Evolutionary conservation across 768 basidiomycete genomes (phyloP).

Genomic region (Auricularia sp.): DNA sequence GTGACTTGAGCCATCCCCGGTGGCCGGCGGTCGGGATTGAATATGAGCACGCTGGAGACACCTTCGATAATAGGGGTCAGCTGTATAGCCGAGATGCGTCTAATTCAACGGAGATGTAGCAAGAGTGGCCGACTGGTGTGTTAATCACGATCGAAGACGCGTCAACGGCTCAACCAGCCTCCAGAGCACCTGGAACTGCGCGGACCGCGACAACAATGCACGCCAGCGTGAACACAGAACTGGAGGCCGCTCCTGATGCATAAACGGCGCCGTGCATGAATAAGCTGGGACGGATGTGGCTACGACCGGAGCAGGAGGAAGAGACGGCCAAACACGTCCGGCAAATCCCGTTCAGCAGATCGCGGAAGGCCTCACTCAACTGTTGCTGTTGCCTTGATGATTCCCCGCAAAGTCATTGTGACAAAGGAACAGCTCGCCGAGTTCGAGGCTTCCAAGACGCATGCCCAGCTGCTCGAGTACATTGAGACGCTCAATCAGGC

Average conservation of each 20-base stretch:
- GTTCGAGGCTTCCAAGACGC: constrained; percentile 70
- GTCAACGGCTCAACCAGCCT: background rate
- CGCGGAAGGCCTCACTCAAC: background rate
- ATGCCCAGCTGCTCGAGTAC: constrained; percentile 55
- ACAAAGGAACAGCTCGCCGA: constrained; percentile 64
- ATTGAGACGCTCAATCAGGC: constrained; percentile 66
- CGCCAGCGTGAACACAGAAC: too few species aligned
- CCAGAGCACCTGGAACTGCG: too few species aligned
- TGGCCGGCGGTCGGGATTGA: background rate
- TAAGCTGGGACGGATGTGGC: too few species aligned
- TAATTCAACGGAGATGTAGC: background rate
- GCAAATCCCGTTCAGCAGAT: background rate
- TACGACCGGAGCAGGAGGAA: too few species aligned
- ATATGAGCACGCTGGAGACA: background rate
- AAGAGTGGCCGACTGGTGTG: background rate
- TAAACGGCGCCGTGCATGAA: too few species aligned
- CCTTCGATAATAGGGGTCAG: background rate
- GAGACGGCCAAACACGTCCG: background rate
- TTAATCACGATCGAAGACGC: background rate
- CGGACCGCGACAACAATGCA: too few species aligned
- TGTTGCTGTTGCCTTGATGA: constrained; percentile 7
- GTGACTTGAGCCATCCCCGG: too few species aligned
- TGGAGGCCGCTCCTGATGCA: too few species aligned
- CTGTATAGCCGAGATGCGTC: background rate
- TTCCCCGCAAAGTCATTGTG: constrained; percentile 65